These are phyloP conservation scores for Viola odorata DNA, from an alignment of 345 rosid genomes.

Conservation along the genomic window DNA sequence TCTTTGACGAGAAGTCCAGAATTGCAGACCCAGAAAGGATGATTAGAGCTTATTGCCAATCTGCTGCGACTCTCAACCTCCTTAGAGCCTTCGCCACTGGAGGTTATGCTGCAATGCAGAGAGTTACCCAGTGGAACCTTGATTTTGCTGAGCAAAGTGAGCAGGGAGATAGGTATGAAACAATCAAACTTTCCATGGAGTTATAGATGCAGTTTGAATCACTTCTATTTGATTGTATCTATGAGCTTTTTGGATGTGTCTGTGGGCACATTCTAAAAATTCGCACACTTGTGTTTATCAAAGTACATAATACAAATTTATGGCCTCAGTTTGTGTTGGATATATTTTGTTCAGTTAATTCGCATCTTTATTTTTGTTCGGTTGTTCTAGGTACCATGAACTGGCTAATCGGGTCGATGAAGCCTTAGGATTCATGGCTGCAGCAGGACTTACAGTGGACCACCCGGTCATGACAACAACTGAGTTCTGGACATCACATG, in stretches of 20 bases:
- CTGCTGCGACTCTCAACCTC: conserved; percentile 26
- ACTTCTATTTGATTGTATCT: too few species aligned
- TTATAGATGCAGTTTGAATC: too few species aligned
- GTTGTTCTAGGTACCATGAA: conserved; percentile 19
- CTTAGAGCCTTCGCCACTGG: conserved; percentile 30
- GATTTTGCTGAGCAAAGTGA: conserved; percentile 26
- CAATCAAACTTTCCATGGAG: background rate
- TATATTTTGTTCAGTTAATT: background rate
- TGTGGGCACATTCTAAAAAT: background rate
- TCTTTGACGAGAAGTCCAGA: conserved; percentile 22
- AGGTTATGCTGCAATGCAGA: conserved; percentile 31
- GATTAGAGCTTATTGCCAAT: conserved; percentile 27
- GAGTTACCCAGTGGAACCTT: conserved; percentile 29
- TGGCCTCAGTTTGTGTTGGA: background rate
- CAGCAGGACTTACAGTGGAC: conserved; percentile 24
- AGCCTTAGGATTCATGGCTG: conserved; percentile 29
- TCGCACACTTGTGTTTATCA: too few species aligned
- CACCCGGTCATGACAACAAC: conserved; percentile 28
- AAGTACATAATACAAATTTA: background rate
- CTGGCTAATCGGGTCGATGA: conserved; percentile 21
- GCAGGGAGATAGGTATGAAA: conserved; percentile 25
- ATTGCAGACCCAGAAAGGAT: conserved; percentile 25
- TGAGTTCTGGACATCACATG: conserved; percentile 29
- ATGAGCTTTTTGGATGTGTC: background rate
- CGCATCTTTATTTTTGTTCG: background rate